Evolutionary conservation across 2,329 filamentous ascomycete species (phyloP), one percentile per base, ranked within the genome.

Genomic region (Arthrobotrys musiformis): DNA sequence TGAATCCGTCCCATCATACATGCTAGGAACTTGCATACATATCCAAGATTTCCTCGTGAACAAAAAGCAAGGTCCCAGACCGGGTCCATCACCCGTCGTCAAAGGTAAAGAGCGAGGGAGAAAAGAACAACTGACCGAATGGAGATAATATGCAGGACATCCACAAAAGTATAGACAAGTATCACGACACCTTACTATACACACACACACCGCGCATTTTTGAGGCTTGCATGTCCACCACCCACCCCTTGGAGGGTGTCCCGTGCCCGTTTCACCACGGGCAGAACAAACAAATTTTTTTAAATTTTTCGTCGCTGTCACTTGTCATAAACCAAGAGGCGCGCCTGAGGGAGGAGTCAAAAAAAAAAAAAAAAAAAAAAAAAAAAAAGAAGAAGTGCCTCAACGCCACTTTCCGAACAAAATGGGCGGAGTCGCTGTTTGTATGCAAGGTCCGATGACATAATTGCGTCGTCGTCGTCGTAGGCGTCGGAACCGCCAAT

Each of bases 231-330:
- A 37, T 37, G 11, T 9, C 33, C 11, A 37, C 7, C 5, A 37
- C 13, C 33, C 33, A 37, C 7, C 19, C 8, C 13, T n/a, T 17
- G 1, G 11, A 35, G 26, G n/a, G n/a, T n/a, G 17, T 35, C 50
- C 50, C 50, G 50, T 56, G 54, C 54, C 30, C 50, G 50, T 56
- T 56, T 58, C 33, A 37, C 19, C 54, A 42, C n/a, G 40, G 40
- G 7, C 30, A 19, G 11, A n/a, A 33, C 52, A 58, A 58, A 37
- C 22, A 17, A 33, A 7, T 17, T 8, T 19, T 19, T 54, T 33
- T 17, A 1, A 5, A 48, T 33, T 7, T 33, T 7, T 54, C n/a
- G n/a, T n/a, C n/a, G n/a, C 17, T 33, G 50, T 54, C 50, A 54
- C 17, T 50, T 50, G 22, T 26, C 11, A 26, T 28, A 30, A 13